Evolutionary conservation across 2,329 filamentous ascomycete species (phyloP).

Genomic region (Neophaeococcomyces aloes): DNA sequence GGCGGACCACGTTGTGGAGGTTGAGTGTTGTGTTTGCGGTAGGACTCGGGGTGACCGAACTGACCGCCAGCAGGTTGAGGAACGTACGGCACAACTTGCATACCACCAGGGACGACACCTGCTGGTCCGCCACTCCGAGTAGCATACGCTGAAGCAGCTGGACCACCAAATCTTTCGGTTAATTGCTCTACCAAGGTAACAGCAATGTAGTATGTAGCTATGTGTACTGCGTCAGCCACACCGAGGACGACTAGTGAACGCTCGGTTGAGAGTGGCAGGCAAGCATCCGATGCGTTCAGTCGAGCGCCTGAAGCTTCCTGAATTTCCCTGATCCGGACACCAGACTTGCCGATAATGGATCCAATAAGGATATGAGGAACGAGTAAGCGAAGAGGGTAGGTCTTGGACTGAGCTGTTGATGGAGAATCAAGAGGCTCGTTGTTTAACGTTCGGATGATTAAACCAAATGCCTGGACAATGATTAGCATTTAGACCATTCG

Average conservation of each 20-base stretch:
- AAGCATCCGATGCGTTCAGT: slow-evolving; percentile 90
- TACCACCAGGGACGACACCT: slow-evolving; percentile 86
- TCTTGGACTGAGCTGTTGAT: slow-evolving; percentile 90
- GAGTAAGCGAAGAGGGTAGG: slow-evolving; percentile 87
- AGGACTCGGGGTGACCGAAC: slow-evolving; percentile 83
- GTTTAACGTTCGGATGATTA: slow-evolving; percentile 96
- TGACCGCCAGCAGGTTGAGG: slow-evolving; percentile 87
- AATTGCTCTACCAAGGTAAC: slow-evolving; percentile 97
- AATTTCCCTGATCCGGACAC: slow-evolving; percentile 92
- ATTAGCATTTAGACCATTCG: slow-evolving; percentile 23
- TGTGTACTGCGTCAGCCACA: slow-evolving; percentile 95
- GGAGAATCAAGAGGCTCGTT: slow-evolving; percentile 83
- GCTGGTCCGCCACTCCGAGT: slow-evolving; percentile 88
- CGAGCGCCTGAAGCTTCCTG: slow-evolving; percentile 95
- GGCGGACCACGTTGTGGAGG: slow-evolving; percentile 58
- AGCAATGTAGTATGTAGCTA: slow-evolving; percentile 96
- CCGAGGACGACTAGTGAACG: slow-evolving; percentile 96
- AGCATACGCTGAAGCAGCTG: slow-evolving; percentile 93
- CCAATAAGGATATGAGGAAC: slow-evolving; percentile 96
- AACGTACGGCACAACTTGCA: slow-evolving; percentile 98
- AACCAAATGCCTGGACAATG: slow-evolving; percentile 66
- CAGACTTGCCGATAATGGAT: slow-evolving; percentile 96
- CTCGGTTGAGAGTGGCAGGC: slow-evolving; percentile 87
- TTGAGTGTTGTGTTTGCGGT: slow-evolving; percentile 57
- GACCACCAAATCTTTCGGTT: slow-evolving; percentile 90